Base-by-base conservation (phyloP, 495 filamentous ascomycete genomes). In the Aspergillus taichungensis region DNA sequence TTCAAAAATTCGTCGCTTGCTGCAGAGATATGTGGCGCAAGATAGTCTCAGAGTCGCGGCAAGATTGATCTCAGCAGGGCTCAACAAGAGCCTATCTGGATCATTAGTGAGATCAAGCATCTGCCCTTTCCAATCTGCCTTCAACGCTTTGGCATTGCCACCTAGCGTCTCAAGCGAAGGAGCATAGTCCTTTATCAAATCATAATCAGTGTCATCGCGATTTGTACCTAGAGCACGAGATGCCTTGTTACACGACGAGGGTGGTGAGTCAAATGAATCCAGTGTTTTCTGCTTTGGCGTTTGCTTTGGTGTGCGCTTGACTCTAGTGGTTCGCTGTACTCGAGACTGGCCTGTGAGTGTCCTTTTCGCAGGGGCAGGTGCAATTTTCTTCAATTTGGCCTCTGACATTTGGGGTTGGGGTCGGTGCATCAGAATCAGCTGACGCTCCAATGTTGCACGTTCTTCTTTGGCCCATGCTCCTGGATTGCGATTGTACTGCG, bases 1-100 rank as follows among this genome's bases (percentile, higher is more conserved):
- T 30, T 83, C 69, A 57, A 98, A 96, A 63, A 98, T 94, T 30
- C 89, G 80, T 51, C 92, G 82, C 76, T 98, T 98, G 71, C 85
- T 92, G 55, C 87, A 91, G 24, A 98, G 76, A 56, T 98, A 98
- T 34, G 87, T 90, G 27, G 88, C 89, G 57, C 85, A 90, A 51
- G 85, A 84, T 30, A 98, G 78, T 42, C 92, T 80, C 13, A 98
- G 78, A 14, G 79, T 84, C 34, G 83, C 78, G 30, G 89, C 90
- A 30, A 95, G 75, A 36, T 73, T 69, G 45, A 92, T 50, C 67
- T 98, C 92, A 37, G 85, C 82, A 5, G 81, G 74, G 60, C 90
- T 86, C 39, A 96, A 81, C 35, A 90, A 71, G 46, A 84, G 61
- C 30, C 75, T 73, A 61, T 95, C 77, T 37, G 86, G 84, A 57